Conservation (phyloP, 2,329 filamentous ascomycete species). For the Microcera coccophila region DNA sequence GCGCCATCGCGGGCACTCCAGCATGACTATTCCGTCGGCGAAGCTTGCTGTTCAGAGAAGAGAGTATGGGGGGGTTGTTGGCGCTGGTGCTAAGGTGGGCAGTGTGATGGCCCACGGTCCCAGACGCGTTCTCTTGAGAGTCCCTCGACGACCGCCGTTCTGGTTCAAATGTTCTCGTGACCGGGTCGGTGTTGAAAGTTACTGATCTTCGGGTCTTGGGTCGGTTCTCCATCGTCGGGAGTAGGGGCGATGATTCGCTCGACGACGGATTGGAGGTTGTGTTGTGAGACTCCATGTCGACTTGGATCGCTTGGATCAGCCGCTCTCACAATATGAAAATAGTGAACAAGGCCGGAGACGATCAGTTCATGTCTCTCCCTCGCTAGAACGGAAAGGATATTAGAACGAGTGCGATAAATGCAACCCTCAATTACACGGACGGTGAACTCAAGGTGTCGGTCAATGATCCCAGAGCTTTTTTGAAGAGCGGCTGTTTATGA, state of each 20-base stretch:
- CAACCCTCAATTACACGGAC: too few relatives aligned
- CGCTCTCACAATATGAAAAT: not conserved
- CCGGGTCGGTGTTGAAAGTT: constrained; percentile 71
- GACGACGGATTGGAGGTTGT: constrained; percentile 14
- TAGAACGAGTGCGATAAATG: too few relatives aligned
- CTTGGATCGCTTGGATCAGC: constrained; percentile 3
- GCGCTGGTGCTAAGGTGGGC: constrained; percentile 29
- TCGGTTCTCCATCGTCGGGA: constrained; percentile 33
- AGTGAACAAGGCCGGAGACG: too few relatives aligned
- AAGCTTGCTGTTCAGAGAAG: constrained; percentile 81
- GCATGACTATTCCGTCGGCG: constrained; percentile 82
- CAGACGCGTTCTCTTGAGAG: not conserved
- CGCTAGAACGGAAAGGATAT: not conserved
- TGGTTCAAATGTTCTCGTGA: constrained; percentile 58
- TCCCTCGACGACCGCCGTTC: constrained; percentile 26
- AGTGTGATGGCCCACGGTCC: constrained; percentile 28
- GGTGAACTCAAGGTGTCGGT: too few relatives aligned
- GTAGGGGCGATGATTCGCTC: constrained; percentile 36
- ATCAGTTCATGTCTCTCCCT: constrained; percentile 7
- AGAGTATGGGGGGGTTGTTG: constrained; percentile 58
- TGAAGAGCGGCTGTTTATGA: constrained; percentile 20
- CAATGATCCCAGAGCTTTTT: constrained; percentile 18
- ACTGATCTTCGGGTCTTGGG: constrained; percentile 58
- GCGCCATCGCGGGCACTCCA: constrained; percentile 34
- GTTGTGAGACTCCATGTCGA: constrained; percentile 26